Evolutionary conservation across 805 yeast species (phyloP), one percentile per base, ranked within the genome.

Genomic region (Danielozyma ontarioensis): DNA sequence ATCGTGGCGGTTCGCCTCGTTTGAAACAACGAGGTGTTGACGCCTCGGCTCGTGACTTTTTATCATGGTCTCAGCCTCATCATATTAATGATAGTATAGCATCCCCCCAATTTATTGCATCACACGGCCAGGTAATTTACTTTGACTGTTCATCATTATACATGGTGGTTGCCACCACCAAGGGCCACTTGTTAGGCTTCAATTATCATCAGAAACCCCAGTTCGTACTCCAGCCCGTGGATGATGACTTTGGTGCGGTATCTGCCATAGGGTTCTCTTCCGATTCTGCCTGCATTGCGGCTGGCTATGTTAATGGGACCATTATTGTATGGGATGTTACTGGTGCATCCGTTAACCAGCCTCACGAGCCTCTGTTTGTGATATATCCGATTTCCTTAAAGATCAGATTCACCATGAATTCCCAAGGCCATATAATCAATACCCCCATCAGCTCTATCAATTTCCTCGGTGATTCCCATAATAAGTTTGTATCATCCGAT

Each of bases 231-330:
- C 63, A 62, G 1, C 44, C 52, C 3, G 42, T 41, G 13, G 57
- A 62, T 1, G 33, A 52, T 1, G 56, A 56, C 11, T 51, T 64
- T 23, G 78, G 81, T 0, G 36, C 37, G 5, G 76, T 86, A 1
- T 69, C 83, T 0, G 39, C 75, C 2, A 48, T 88, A 16, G 65
- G 76, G 0, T 57, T 82, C 11, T 80, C 93, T 0, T 59, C 74
- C 5, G 96, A 89, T 51, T 81, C 84, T 1, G 67, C 82, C 0
- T 74, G 70, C 46, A 41, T 87, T 3, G 86, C 83, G 0, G 81
- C 78, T 0, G 95, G 95, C 1, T 77, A 72, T 42, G 62, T 66
- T 4, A 58, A 68, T 15, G 97, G 97, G 0, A 65, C 64, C 34
- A 68, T 89, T 2, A 59, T 70, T 18, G 44, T 84, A 2, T 90